phyloP scores from a whole-genome alignment of 2,329 filamentous ascomycete species.

The Thermoascus crustaceus region DNA sequence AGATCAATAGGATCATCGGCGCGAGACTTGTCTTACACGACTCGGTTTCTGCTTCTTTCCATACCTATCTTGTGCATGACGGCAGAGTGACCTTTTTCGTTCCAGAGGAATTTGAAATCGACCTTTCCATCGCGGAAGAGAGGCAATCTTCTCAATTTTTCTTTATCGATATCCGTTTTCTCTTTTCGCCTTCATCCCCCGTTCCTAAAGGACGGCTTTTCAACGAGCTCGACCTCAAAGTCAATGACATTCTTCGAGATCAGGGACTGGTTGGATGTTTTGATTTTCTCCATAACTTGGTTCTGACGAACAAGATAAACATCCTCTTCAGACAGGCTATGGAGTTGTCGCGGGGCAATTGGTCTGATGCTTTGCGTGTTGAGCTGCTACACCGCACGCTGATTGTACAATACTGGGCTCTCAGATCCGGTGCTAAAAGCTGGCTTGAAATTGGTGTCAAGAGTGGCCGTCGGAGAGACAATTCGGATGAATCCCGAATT shows the following conservation, averaged over 20 bases:
- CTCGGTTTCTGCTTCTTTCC: constrained; percentile 68
- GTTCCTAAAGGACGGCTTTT: constrained; percentile 56
- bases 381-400: constrained; percentile 74
- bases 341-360: constrained; percentile 60
- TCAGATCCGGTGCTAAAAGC: constrained; percentile 63
- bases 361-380: constrained; percentile 69
- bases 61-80: constrained; percentile 67
- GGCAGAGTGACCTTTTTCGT: constrained; percentile 89
- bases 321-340: constrained; percentile 70
- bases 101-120: constrained; percentile 78
- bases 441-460: constrained; percentile 82
- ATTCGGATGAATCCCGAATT: constrained; percentile 6
- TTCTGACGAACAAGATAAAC: constrained; percentile 82
- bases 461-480: constrained; percentile 13
- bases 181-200: constrained; percentile 63
- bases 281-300: constrained; percentile 75
- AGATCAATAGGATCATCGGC: constrained; percentile 75
- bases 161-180: constrained; percentile 85
- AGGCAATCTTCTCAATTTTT: constrained; percentile 77
- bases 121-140: constrained; percentile 83
- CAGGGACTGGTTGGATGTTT: constrained; percentile 75
- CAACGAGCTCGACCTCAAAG: constrained; percentile 57
- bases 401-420: constrained; percentile 84
- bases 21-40: constrained; percentile 81
- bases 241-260: constrained; percentile 62